A percentile compares a stretch with the other conserved stretches of the same genome.
Evolutionary conservation across 495 filamentous ascomycete genomes (phyloP).

Genomic region (Hypoxylon lienhwacheense): DNA sequence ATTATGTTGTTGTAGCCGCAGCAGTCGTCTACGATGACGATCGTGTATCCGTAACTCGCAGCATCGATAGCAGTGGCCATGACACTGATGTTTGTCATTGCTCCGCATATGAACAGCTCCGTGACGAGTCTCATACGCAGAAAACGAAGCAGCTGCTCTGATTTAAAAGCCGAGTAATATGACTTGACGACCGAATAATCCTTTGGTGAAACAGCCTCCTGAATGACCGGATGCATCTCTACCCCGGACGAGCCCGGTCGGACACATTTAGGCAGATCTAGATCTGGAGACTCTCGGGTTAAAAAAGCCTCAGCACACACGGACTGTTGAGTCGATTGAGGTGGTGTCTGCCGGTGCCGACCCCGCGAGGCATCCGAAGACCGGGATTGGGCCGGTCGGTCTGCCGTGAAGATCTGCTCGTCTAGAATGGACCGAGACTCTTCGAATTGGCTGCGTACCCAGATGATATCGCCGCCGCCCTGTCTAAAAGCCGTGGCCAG

Average conservation of each 20-base stretch:
- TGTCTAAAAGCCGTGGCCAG: constrained; percentile 73
- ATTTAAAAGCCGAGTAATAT: constrained; percentile 86
- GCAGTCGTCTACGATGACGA: constrained; percentile 87
- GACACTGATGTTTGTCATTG: constrained; percentile 84
- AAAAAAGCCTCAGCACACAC: constrained; percentile 41
- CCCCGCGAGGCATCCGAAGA: constrained; percentile 24
- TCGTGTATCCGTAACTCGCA: constrained; percentile 78
- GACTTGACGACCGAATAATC: constrained; percentile 78
- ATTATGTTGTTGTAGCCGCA: constrained; percentile 75
- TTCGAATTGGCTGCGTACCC: constrained; percentile 79
- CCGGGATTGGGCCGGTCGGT: constrained; percentile 24
- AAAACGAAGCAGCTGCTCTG: constrained; percentile 67
- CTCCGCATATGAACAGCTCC: constrained; percentile 88
- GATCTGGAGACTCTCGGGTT: constrained; percentile 46
- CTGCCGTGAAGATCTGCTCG: constrained; percentile 50
- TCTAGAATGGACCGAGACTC: constrained; percentile 58
- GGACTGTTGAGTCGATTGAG: constrained; percentile 6
- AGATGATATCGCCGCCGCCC: constrained; percentile 76
- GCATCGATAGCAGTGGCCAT: constrained; percentile 93
- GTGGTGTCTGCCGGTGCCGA: constrained; percentile 24
- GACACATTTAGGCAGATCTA: constrained; percentile 58
- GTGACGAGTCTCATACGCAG: constrained; percentile 80
- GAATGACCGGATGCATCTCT: constrained; percentile 65
- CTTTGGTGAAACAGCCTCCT: constrained; percentile 55
- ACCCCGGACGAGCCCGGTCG: constrained; percentile 62